These are phyloP conservation scores for Bocquillonia castaneifolia DNA, from an alignment of 441 rosid genomes.

Conservation along the genomic window DNA sequence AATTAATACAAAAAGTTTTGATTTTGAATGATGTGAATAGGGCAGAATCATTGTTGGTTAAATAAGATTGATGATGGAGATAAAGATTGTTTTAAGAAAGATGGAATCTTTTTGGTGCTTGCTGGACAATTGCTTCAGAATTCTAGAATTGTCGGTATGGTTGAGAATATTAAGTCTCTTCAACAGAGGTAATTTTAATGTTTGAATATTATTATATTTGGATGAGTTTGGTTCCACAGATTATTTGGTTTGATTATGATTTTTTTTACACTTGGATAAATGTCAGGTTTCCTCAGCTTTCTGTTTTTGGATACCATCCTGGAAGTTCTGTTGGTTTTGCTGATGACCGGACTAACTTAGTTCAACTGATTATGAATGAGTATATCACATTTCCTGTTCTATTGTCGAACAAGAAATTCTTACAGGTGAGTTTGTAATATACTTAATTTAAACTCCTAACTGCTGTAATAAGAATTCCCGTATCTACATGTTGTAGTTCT, in stretches of 20 bases:
- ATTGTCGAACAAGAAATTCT: conserved; percentile 46
- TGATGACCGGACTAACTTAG: conserved; percentile 39
- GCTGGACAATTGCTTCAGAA: conserved; percentile 44
- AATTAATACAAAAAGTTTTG: neutral
- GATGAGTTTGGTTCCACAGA: conserved; percentile 10
- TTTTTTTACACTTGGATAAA: conserved; percentile 10
- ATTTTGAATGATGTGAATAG: conserved; percentile 26
- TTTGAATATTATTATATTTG: neutral
- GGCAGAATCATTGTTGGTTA: conserved; percentile 75
- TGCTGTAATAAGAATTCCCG: neutral
- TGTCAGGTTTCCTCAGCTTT: conserved; percentile 61
- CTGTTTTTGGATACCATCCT: conserved; percentile 51
- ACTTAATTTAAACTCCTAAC: neutral
- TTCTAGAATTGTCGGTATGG: conserved; percentile 29
- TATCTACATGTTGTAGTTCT: too few relatives aligned
- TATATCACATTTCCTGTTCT: conserved; percentile 71
- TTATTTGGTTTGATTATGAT: conserved; percentile 5
- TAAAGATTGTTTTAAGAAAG: conserved; percentile 38
- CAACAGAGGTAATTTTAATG: conserved; percentile 57
- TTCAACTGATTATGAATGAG: conserved; percentile 57
- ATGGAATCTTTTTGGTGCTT: conserved; percentile 48
- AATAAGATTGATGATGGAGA: conserved; percentile 43
- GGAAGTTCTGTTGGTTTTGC: conserved; percentile 39
- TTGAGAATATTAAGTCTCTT: conserved; percentile 63
- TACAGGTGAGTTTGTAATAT: conserved; percentile 42